Conservation (phyloP, 176 grass and related monocot genomes). For the Bothriochloa decipiens region DNA sequence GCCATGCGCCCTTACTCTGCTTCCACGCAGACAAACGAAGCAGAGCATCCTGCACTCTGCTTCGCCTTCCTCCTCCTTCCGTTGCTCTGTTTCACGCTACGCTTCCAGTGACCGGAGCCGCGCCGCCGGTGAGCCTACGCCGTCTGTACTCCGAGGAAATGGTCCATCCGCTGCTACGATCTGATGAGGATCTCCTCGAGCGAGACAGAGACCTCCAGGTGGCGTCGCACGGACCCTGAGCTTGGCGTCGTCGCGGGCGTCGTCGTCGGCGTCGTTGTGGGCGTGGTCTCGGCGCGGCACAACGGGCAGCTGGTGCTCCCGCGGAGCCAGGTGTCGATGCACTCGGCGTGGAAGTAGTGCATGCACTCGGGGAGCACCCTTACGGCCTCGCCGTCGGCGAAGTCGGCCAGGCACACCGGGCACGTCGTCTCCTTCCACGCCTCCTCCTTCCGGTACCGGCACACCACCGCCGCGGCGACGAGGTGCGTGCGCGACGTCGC, state of each 20-base stretch:
- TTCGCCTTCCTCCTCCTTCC: neutral
- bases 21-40: neutral
- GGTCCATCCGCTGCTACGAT: neutral
- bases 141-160: neutral
- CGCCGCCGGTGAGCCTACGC: neutral
- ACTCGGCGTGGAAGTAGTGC: slow-evolving; percentile 62
- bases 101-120: too few species aligned
- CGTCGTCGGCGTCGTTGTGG: slow-evolving; percentile 36
- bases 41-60: neutral
- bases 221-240: neutral
- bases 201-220: slow-evolving; percentile 22
- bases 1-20: neutral
- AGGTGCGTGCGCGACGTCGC: slow-evolving; percentile 44
- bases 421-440: slow-evolving; percentile 38
- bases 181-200: slow-evolving; percentile 34
- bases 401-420: slow-evolving; percentile 53
- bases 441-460: slow-evolving; percentile 41
- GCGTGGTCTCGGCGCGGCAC: slow-evolving; percentile 50
- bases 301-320: slow-evolving; percentile 55
- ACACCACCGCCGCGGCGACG: slow-evolving; percentile 21
- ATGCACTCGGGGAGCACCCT: slow-evolving; percentile 49
- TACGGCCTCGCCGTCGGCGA: slow-evolving; percentile 54
- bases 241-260: slow-evolving; percentile 16
- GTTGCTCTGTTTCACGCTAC: too few species aligned
- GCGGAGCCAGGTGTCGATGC: slow-evolving; percentile 53